A percentile compares a stretch with the other conserved stretches of the same genome.
Conservation (phyloP, 179 eudicot species). For the Gypsophila paniculata region DNA sequence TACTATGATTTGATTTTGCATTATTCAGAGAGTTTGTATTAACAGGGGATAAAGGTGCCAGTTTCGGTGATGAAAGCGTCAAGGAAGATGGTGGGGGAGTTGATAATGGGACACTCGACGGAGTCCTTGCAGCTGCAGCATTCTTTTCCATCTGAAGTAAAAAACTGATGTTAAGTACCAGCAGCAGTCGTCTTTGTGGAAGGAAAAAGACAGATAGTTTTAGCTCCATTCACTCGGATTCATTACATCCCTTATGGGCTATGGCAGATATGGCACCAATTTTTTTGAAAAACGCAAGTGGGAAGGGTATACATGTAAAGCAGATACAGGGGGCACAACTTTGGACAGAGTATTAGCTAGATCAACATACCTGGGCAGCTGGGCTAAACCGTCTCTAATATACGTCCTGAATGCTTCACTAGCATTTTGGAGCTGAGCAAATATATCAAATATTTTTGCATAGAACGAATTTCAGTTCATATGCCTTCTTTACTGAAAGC, state of each 20-base stretch:
- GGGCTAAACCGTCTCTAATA: constrained; percentile 93
- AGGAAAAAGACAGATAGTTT: too few relatives aligned
- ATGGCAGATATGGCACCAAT: too few relatives aligned
- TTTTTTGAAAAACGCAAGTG: background rate
- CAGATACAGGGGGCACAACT: background rate
- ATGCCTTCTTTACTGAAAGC: background rate
- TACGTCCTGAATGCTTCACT: constrained; percentile 98
- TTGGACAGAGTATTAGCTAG: too few relatives aligned
- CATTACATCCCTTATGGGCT: too few relatives aligned
- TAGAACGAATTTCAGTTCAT: background rate
- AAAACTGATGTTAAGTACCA: background rate
- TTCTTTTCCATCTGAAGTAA: constrained; percentile 84
- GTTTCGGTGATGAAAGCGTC: constrained; percentile 67
- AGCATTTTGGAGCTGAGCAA: constrained; percentile 93
- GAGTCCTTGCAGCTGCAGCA: constrained; percentile 97
- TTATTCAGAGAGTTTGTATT: constrained; percentile 56
- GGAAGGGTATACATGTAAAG: background rate
- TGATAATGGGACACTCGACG: constrained; percentile 78
- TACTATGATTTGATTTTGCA: constrained; percentile 45
- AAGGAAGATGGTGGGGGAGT: constrained; percentile 89
- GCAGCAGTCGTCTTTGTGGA: background rate
- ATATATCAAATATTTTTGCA: constrained; percentile 45
- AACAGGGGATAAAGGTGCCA: constrained; percentile 73
- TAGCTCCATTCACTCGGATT: too few relatives aligned
- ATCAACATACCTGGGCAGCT: constrained; percentile 96